Conservation (phyloP, 352 stramenopile species). For the Lagenidium sp. region DNA sequence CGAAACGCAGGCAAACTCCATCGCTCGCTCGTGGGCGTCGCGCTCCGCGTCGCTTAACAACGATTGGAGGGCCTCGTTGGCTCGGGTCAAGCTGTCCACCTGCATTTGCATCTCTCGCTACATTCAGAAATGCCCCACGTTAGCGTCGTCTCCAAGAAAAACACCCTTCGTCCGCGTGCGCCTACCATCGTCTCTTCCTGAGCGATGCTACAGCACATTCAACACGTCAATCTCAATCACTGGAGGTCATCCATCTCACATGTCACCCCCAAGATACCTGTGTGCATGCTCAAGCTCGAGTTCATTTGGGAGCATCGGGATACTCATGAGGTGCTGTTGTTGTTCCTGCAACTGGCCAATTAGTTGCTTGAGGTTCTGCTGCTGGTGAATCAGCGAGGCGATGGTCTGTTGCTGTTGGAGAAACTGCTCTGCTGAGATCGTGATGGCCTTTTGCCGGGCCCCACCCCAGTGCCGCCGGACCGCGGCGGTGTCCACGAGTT, state of each 20-base stretch:
- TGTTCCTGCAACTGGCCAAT: slow-evolving; percentile 68
- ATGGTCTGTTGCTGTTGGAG: slow-evolving; percentile 80
- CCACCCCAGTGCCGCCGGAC: slow-evolving; percentile 14
- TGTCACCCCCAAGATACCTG: slow-evolving; percentile 36
- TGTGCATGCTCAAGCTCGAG: slow-evolving; percentile 43
- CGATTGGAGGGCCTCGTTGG: slow-evolving; percentile 60
- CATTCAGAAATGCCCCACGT: too few relatives aligned
- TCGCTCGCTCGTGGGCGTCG: slow-evolving; percentile 41
- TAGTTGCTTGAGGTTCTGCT: slow-evolving; percentile 80
- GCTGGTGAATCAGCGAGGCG: slow-evolving; percentile 65
- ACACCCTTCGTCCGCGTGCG: too few relatives aligned
- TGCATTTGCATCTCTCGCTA: slow-evolving; percentile 55
- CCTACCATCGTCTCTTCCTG: slow-evolving; percentile 52
- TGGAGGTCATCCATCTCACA: too few relatives aligned
- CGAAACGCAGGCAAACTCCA: slow-evolving; percentile 66
- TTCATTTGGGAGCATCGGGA: slow-evolving; percentile 56
- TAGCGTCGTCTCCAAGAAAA: too few relatives aligned
- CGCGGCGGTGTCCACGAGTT: slow-evolving; percentile 3
- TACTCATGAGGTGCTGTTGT: slow-evolving; percentile 65
- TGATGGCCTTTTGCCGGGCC: slow-evolving; percentile 41
- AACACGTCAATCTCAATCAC: too few relatives aligned
- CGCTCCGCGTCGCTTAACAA: slow-evolving; percentile 51
- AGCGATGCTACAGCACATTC: slow-evolving; percentile 15
- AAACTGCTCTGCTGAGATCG: slow-evolving; percentile 63
- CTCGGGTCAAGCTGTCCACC: slow-evolving; percentile 36